These are phyloP conservation scores for Cupressus sempervirens DNA, from an alignment of 75 land plant genomes.

Conservation along the genomic window DNA sequence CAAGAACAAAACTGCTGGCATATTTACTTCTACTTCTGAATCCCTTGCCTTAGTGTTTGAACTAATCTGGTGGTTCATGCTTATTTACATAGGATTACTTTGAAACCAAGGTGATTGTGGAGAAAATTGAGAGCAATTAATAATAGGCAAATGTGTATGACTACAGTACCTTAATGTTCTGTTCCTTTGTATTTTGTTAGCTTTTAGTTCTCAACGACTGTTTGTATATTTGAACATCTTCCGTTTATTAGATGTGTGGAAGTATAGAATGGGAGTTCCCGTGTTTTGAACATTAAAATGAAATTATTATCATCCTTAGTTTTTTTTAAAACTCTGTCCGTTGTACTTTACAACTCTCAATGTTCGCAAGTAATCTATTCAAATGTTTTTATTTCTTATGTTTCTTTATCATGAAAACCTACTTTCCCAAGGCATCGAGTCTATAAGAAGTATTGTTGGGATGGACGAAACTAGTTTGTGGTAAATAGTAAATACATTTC, in stretches of 20 bases:
- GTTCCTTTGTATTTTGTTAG: background rate
- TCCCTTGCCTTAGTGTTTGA: background rate
- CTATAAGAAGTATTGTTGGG: background rate
- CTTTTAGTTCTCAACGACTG: background rate
- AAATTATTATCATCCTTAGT: background rate
- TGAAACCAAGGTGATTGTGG: background rate
- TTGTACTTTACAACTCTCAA: background rate
- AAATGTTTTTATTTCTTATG: background rate
- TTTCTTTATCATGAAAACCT: background rate
- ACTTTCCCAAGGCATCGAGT: background rate
- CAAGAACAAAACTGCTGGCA: background rate
- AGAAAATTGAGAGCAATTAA: background rate
- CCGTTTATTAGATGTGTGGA: background rate
- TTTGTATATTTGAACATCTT: background rate
- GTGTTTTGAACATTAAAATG: background rate
- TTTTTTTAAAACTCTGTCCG: background rate
- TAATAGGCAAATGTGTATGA: background rate
- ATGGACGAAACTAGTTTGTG: background rate
- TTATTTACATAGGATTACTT: background rate
- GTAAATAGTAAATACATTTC: background rate
- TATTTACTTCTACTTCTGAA: background rate
- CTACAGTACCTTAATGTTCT: background rate
- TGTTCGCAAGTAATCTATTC: background rate
- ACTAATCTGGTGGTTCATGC: background rate
- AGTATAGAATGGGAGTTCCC: background rate